Conservation (phyloP, 345 rosid genomes). For the Dipteronia dyeriana region DNA sequence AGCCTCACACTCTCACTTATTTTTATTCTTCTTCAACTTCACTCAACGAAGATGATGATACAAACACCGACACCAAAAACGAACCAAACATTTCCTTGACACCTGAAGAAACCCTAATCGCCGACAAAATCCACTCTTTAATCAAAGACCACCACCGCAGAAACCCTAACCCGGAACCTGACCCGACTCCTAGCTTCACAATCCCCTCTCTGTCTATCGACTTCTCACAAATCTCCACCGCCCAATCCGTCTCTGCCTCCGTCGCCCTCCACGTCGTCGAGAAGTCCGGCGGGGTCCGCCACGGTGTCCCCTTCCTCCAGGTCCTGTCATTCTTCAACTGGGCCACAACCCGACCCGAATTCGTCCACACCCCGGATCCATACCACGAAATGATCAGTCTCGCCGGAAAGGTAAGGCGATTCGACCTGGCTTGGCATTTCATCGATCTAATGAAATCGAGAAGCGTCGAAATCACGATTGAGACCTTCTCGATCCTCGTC, state of each 20-base stretch:
- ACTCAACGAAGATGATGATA: constrained; percentile 19
- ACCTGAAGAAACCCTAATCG: constrained; percentile 50
- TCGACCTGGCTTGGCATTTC: constrained; percentile 77
- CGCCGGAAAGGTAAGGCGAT: constrained; percentile 75
- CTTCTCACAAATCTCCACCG: constrained; percentile 51
- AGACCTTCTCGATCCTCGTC: constrained; percentile 67
- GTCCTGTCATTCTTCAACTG: constrained; percentile 85
- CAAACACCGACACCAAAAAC: constrained; percentile 22
- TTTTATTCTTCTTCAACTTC: constrained; percentile 26
- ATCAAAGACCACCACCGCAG: constrained; percentile 84
- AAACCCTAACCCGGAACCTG: constrained; percentile 49
- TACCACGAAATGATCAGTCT: constrained; percentile 88
- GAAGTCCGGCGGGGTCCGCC: constrained; percentile 67
- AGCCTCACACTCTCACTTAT: constrained; percentile 26
- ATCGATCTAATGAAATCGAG: constrained; percentile 72
- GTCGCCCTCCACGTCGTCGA: constrained; percentile 57
- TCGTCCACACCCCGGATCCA: constrained; percentile 48
- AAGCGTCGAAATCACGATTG: constrained; percentile 48
- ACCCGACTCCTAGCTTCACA: constrained; percentile 38
- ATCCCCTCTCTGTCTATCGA: constrained; percentile 64
- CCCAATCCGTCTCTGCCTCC: constrained; percentile 44
- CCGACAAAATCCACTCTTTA: constrained; percentile 55
- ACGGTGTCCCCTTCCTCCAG: constrained; percentile 76
- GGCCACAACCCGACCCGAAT: constrained; percentile 48
- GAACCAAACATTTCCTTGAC: constrained; percentile 30